Evolutionary conservation across 140 eudicot species (phyloP), one percentile per base, ranked within the genome.

Genomic region (Flaveria floridana): DNA sequence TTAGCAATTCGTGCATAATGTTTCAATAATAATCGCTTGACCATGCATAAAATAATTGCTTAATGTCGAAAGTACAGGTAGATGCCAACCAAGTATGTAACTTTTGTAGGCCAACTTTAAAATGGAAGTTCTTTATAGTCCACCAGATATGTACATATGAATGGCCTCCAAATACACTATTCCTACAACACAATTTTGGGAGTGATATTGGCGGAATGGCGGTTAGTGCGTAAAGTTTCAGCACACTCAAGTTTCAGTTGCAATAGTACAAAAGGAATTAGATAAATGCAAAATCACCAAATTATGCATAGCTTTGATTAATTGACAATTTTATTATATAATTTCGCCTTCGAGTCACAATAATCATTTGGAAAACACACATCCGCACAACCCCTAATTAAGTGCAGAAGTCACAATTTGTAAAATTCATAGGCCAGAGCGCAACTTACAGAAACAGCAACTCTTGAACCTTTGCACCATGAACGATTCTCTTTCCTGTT

Each of bases 391-490:
- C 3, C 34, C 18, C 13, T 68, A 11, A 42, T 47, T 42, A 51
- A 1, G 44, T 19, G 42, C 42, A 42, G 16, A 41, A 41, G 61
- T 26, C 47, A 44, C 48, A 28, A 65, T 55, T 10, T 39, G 20
- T 63, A 80, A 10, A 57, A 44, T 20, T 58, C 59, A 68, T 0
- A 15, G 23, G 37, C 59, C 37, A 64, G 10, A 57, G 37, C 9
- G 68, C 12, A 34, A 86, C 96, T 87, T 86, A 91, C 97, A 76
- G 95, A 88, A 63, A 91, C 90, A 4, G 97, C 92, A 75, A 86
- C 81, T 57, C 84, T 76, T 16, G 91, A 88, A 75, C 92, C 92
- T 73, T 90, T 90, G 85, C 86, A 88, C 97, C 97, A 91, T 7
- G 95, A 82, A 61, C 89, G 82, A 47, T 91, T 91, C 79, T 91